A percentile compares a stretch with the other conserved stretches of the same genome.
phyloP scores from a whole-genome alignment of 768 basidiomycete genomes.

The Hortiboletus flavorubellus region DNA sequence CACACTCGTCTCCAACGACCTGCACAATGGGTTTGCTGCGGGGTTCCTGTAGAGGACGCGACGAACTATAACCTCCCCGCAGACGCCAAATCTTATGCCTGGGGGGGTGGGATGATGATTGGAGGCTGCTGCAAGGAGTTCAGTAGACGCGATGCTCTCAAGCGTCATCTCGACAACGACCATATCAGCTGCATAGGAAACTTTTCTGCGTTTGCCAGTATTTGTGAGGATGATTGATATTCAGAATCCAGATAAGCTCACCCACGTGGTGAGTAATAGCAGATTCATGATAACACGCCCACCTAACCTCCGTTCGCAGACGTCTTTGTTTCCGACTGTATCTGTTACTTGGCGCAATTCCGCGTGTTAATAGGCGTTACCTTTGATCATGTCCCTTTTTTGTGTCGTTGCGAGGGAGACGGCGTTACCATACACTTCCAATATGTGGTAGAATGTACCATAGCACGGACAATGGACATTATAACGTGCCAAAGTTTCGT shows the following conservation, averaged over 20 bases:
- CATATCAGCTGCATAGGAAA: constrained; percentile 34
- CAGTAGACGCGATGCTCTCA: constrained; percentile 39
- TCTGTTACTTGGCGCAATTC: not conserved
- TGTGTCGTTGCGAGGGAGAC: not conserved
- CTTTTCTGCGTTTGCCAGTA: constrained; percentile 27
- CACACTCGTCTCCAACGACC: constrained; percentile 40
- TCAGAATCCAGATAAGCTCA: constrained; percentile 13
- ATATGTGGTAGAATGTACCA: constrained; percentile 14
- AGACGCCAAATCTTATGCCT: constrained; percentile 24
- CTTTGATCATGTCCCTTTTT: constrained; percentile 11
- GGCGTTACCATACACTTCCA: constrained; percentile 12
- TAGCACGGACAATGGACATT: constrained; percentile 11
- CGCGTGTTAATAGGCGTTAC: constrained; percentile 4
- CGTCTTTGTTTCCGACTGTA: constrained; percentile 7
- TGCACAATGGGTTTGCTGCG: constrained; percentile 39
- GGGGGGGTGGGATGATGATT: constrained; percentile 30
- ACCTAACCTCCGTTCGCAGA: constrained; percentile 5
- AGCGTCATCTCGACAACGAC: constrained; percentile 38
- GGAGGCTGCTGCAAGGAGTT: constrained; percentile 39
- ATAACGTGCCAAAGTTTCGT: not conserved
- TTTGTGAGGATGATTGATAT: constrained; percentile 26
- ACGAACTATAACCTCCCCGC: constrained; percentile 17
- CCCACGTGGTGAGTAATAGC: constrained; percentile 3
- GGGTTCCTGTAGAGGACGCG: constrained; percentile 29
- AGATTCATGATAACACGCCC: not conserved